These are phyloP conservation scores for Exophiala bonariae DNA, from an alignment of 2,329 filamentous ascomycete genomes.

Conservation along the genomic window DNA sequence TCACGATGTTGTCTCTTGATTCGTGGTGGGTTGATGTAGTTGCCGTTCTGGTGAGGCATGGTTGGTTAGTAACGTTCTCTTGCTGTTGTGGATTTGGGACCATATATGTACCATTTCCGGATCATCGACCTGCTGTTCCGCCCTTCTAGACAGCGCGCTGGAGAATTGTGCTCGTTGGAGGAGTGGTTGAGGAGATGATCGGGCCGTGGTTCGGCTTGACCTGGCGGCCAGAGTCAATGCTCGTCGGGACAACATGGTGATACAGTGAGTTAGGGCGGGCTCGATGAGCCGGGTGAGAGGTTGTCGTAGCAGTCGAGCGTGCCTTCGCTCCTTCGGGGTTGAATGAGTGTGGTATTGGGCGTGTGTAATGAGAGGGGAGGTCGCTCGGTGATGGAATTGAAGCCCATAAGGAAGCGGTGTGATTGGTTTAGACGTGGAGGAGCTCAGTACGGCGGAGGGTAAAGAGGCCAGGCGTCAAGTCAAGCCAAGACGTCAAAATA, in stretches of 20 bases:
- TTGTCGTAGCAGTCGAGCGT: slow-evolving; percentile 10
- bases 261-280: slow-evolving; percentile 10
- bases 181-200: slow-evolving; percentile 12
- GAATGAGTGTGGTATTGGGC: too few species aligned
- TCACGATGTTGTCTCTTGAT: slow-evolving; percentile 92
- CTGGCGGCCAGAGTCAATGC: slow-evolving; percentile 39
- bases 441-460: too few species aligned
- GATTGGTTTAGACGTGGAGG: too few species aligned
- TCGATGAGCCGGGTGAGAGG: slow-evolving; percentile 8
- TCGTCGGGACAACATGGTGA: slow-evolving; percentile 47
- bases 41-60: slow-evolving; percentile 40
- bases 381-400: too few species aligned
- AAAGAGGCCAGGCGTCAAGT: too few species aligned
- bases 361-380: too few species aligned
- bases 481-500: too few species aligned
- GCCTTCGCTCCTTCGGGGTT: too few species aligned
- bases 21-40: slow-evolving; percentile 51
- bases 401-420: too few species aligned
- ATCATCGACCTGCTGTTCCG: slow-evolving; percentile 41
- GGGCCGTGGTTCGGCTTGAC: slow-evolving; percentile 28
- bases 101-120: slow-evolving; percentile 41
- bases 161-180: slow-evolving; percentile 43
- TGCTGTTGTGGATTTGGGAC: slow-evolving; percentile 18
- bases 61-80: too few species aligned
- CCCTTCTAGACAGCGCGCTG: slow-evolving; percentile 37